Conservation (phyloP, 176 grass and related monocot genomes). For the Carex parvula region DNA sequence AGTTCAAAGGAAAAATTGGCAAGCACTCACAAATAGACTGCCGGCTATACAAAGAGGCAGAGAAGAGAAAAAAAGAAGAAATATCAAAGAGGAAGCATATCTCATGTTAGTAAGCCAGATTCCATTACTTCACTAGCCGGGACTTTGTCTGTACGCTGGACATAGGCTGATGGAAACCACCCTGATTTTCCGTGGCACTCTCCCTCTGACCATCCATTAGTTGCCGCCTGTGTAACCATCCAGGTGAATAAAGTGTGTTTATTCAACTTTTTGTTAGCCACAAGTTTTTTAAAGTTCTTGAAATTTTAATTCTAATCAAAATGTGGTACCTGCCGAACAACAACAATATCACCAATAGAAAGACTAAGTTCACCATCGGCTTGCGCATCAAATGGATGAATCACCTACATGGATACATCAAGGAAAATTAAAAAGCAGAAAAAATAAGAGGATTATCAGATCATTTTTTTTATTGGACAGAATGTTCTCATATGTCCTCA, state of each 20-base stretch:
- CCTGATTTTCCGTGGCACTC: constrained; percentile 86
- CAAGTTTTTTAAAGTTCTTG: background rate
- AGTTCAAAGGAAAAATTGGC: constrained; percentile 1
- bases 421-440: background rate
- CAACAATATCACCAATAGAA: constrained; percentile 66
- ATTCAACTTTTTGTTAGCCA: constrained; percentile 14
- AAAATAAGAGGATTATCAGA: background rate
- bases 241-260: background rate
- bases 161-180: constrained; percentile 97
- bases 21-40: constrained; percentile 15
- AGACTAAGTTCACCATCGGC: constrained; percentile 86
- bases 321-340: constrained; percentile 79
- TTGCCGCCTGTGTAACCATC: constrained; percentile 46
- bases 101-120: constrained; percentile 40
- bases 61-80: constrained; percentile 41
- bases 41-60: constrained; percentile 36
- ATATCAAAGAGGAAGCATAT: background rate
- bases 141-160: constrained; percentile 70
- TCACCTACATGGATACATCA: constrained; percentile 47
- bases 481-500: background rate
- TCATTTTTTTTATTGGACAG: background rate
- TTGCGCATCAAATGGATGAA: constrained; percentile 91
- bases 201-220: constrained; percentile 94
- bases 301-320: constrained; percentile 16
- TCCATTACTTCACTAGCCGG: constrained; percentile 74